Evolutionary conservation across 108 stramenopile species (phyloP), one percentile per base, ranked within the genome.

Genomic region (Stephanodiscus minutulus): DNA sequence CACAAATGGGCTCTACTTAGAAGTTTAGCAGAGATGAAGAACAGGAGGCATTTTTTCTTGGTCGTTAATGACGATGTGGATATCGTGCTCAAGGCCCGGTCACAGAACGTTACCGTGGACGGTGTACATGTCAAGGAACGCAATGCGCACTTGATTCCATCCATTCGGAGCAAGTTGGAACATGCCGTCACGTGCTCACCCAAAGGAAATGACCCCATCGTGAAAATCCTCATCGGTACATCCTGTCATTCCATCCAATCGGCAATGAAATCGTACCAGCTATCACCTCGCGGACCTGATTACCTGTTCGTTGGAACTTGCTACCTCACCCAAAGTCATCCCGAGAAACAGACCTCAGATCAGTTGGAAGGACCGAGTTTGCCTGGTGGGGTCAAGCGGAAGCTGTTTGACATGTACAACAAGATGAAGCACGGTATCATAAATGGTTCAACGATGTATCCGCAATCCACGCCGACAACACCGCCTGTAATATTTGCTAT

Each of bases 241-340:
- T 91, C 90, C 9, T 72, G 85, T 7, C 92, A 93, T 68, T 82
- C 83, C 36, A 36, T 87, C 21, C 64, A 71, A 62, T 89, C 88
- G 18, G 92, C 89, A n/a, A 11, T 82, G 22, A 28, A 44, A 35
- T 64, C 79, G 15, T 66, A 61, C 56, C 41, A 54, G 18, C 17
- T 72, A 55, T 52, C 66, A 12, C 56, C 73, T 8, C 72, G 37
- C 29, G 76, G 64, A 9, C 86, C 87, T 4, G 76, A 93, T 72
- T 93, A 93, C 53, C 82, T 90, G 17, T 91, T 93, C 66, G 89
- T 89, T 25, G 92, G 92, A 47, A 93, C 92, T 15, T 93, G 92
- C 52, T 93, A 89, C 59, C 53, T 70, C 21, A 89, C 90, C 17
- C 66, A 68, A 49, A 83, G 85, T 50, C 92, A 93, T 66, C 92